phyloP scores from a whole-genome alignment of 768 basidiomycete species.

The Lentinula sp. region DNA sequence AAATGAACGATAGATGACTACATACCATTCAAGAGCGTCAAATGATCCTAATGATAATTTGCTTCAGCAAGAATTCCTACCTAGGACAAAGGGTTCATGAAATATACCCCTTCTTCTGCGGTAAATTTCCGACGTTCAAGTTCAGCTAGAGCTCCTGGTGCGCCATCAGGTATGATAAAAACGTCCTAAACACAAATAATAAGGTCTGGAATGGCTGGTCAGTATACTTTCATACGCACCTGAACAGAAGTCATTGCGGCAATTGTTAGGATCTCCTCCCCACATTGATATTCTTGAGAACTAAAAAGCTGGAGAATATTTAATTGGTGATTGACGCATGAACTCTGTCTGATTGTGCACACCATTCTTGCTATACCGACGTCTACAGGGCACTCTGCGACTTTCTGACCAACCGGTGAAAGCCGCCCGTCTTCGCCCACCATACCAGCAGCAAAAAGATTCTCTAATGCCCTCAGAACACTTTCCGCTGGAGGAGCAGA shows the following conservation, averaged over 20 bases:
- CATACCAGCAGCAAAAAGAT: constrained; percentile 75
- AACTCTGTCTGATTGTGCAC: constrained; percentile 13
- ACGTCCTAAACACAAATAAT: constrained; percentile 53
- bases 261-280: constrained; percentile 93
- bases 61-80: constrained; percentile 1
- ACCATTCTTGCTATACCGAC: constrained; percentile 94
- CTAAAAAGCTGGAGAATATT: constrained; percentile 60
- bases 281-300: constrained; percentile 82
- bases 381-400: constrained; percentile 93
- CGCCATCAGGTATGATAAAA: constrained; percentile 85
- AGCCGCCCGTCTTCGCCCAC: constrained; percentile 77
- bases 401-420: constrained; percentile 72
- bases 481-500: constrained; percentile 82
- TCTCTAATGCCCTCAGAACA: constrained; percentile 81
- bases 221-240: constrained; percentile 28
- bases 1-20: not conserved
- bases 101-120: constrained; percentile 86
- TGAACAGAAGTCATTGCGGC: constrained; percentile 94
- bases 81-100: not conserved
- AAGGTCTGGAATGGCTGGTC: not conserved
- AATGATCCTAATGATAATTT: constrained; percentile 69
- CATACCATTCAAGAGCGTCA: constrained; percentile 88
- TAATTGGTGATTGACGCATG: not conserved
- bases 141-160: constrained; percentile 81
- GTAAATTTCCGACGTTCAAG: constrained; percentile 94